These are phyloP conservation scores for Gypsophila paniculata DNA, from an alignment of 179 eudicot species.

Conservation along the genomic window DNA sequence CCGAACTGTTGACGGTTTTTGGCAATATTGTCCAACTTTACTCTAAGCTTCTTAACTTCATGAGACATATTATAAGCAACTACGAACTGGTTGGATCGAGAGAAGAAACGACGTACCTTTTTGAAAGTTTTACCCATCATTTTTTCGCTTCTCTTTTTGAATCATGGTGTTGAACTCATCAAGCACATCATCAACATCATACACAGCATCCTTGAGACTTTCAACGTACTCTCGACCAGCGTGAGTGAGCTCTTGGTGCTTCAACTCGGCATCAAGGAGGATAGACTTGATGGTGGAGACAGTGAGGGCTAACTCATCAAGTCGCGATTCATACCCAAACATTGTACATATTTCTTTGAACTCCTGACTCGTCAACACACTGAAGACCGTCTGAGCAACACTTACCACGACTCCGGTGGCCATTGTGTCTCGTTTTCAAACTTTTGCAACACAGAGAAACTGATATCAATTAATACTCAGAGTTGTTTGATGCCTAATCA, in stretches of 20 bases:
- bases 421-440: too few relatives aligned
- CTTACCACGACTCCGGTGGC: too few relatives aligned
- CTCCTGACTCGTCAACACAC: neutral
- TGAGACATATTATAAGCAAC: constrained; percentile 7
- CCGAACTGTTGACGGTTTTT: constrained; percentile 5
- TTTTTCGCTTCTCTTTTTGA: neutral
- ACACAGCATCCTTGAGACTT: constrained; percentile 26
- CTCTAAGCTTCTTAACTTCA: constrained; percentile 26
- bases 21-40: constrained; percentile 20
- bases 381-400: too few relatives aligned
- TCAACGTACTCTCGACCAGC: constrained; percentile 15
- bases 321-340: constrained; percentile 12
- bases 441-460: too few relatives aligned
- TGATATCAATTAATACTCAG: too few relatives aligned
- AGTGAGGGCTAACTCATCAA: constrained; percentile 18
- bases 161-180: constrained; percentile 25
- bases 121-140: constrained; percentile 1
- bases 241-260: neutral
- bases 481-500: too few relatives aligned
- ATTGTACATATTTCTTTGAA: constrained; percentile 10
- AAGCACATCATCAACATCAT: constrained; percentile 23
- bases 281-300: constrained; percentile 23
- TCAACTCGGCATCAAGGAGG: constrained; percentile 19
- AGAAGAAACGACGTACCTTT: constrained; percentile 11
- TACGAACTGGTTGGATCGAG: constrained; percentile 12